A percentile compares a stretch with the other conserved stretches of the same genome.
phyloP scores from a whole-genome alignment of 2,329 filamentous ascomycete genomes.

The Phialocephala sp. region DNA sequence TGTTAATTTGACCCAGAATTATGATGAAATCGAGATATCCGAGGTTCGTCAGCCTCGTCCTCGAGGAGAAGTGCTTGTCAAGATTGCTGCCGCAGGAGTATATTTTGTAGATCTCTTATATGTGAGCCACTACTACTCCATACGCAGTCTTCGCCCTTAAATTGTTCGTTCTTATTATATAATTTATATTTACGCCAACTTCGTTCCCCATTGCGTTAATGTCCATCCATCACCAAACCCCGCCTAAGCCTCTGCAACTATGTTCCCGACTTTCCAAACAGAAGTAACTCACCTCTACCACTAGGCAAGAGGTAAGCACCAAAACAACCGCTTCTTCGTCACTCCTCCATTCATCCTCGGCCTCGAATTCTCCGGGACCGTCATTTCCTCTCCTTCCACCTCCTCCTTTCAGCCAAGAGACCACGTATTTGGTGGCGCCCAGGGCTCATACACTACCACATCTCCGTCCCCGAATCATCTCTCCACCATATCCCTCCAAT shows the following conservation, averaged over 20 bases:
- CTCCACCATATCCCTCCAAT: slow-evolving; percentile 45
- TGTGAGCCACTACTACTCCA: slow-evolving; percentile 35
- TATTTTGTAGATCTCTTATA: slow-evolving; percentile 68
- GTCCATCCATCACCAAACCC: background rate
- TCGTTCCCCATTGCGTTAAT: background rate
- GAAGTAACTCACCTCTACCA: background rate
- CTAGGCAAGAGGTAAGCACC: slow-evolving; percentile 60
- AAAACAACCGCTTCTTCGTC: slow-evolving; percentile 63
- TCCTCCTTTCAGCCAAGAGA: slow-evolving; percentile 52
- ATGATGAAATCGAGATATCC: slow-evolving; percentile 43
- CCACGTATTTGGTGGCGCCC: slow-evolving; percentile 57
- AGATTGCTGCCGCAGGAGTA: slow-evolving; percentile 59
- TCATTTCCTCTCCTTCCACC: slow-evolving; percentile 47
- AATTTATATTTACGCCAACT: background rate
- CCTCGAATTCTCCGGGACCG: slow-evolving; percentile 63
- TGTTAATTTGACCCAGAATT: slow-evolving; percentile 12
- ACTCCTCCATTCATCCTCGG: slow-evolving; percentile 63
- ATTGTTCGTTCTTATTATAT: background rate
- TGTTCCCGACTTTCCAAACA: background rate
- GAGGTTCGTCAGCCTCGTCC: slow-evolving; percentile 44
- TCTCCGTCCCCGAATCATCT: slow-evolving; percentile 46
- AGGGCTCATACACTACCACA: slow-evolving; percentile 60
- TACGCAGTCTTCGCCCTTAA: background rate
- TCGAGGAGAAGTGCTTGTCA: slow-evolving; percentile 49
- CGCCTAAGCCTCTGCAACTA: background rate